phyloP scores from a whole-genome alignment of 2,329 filamentous ascomycete genomes.

The Clathrospora elynae region DNA sequence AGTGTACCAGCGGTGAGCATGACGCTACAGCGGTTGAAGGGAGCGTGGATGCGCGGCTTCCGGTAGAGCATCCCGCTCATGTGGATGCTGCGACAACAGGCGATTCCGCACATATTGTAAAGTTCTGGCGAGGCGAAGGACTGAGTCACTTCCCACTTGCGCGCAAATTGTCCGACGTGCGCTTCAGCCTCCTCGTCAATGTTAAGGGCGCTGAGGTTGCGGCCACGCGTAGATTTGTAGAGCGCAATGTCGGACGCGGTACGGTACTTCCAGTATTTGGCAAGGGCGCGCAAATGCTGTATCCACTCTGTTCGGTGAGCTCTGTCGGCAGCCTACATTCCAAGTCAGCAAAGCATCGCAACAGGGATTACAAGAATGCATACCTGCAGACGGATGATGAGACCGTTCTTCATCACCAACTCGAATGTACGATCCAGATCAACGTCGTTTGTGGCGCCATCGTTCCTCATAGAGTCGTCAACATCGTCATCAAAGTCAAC shows the following conservation, averaged over 20 bases:
- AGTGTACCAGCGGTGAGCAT: conserved; percentile 65
- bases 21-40: conserved; percentile 65
- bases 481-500: conserved; percentile 61
- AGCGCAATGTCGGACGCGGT: conserved; percentile 61
- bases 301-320: conserved; percentile 67
- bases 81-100: conserved; percentile 64
- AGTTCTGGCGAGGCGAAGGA: conserved; percentile 66
- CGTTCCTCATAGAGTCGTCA: conserved; percentile 54
- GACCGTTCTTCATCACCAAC: conserved; percentile 64
- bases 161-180: conserved; percentile 67
- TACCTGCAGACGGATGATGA: conserved; percentile 65
- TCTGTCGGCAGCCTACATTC: conserved; percentile 57
- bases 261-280: conserved; percentile 66
- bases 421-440: conserved; percentile 66
- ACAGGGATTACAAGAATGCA: not conserved
- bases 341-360: conserved; percentile 14
- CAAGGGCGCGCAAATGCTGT: conserved; percentile 59
- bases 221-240: conserved; percentile 61
- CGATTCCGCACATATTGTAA: conserved; percentile 72
- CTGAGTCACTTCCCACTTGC: conserved; percentile 70
- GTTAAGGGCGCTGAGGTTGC: conserved; percentile 63
- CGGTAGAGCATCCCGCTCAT: conserved; percentile 67
- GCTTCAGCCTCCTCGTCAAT: conserved; percentile 71
- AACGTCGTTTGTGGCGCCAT: conserved; percentile 59
- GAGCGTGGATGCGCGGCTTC: conserved; percentile 66